Percentiles rank a stretch among this genome's conserved stretches.
Conservation (phyloP, 495 filamentous ascomycete species). For the Trichoderma virens region DNA sequence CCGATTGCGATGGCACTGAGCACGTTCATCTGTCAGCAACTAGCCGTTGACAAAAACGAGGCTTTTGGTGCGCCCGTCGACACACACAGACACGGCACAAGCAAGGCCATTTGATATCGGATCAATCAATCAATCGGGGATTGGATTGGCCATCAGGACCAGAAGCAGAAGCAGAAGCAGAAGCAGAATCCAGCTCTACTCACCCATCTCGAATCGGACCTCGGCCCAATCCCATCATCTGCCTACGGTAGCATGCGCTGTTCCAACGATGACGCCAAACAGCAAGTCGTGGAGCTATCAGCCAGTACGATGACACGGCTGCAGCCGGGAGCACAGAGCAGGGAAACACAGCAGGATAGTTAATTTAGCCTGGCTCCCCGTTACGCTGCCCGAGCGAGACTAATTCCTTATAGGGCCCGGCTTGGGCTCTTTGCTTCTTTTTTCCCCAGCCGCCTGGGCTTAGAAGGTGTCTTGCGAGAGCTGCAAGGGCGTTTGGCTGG, state of each 20-base stretch:
- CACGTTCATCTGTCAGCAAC: neutral
- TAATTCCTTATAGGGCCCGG: slow-evolving; percentile 4
- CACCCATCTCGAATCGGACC: slow-evolving; percentile 8
- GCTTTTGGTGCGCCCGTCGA: neutral
- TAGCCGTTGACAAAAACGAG: neutral
- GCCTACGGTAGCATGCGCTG: neutral
- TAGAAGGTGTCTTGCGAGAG: slow-evolving; percentile 3
- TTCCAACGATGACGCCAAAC: neutral
- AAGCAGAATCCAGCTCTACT: too few species aligned
- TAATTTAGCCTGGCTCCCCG: neutral
- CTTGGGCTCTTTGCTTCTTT: neutral
- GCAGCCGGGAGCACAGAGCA: slow-evolving; percentile 1
- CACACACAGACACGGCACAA: neutral
- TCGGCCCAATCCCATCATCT: slow-evolving; percentile 5
- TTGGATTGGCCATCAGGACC: too few species aligned
- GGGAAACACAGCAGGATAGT: neutral
- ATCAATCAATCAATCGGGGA: neutral
- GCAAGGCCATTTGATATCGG: neutral
- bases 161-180: too few species aligned
- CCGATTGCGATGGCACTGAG: slow-evolving; percentile 45
- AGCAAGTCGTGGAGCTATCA: too few species aligned
- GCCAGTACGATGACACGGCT: neutral
- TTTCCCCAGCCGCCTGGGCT: slow-evolving; percentile 5
- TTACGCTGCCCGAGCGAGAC: neutral
- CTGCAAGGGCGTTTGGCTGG: slow-evolving; percentile 2